Conservation (phyloP, 2,329 filamentous ascomycete species). For the Raffaelea deltoideospora region DNA sequence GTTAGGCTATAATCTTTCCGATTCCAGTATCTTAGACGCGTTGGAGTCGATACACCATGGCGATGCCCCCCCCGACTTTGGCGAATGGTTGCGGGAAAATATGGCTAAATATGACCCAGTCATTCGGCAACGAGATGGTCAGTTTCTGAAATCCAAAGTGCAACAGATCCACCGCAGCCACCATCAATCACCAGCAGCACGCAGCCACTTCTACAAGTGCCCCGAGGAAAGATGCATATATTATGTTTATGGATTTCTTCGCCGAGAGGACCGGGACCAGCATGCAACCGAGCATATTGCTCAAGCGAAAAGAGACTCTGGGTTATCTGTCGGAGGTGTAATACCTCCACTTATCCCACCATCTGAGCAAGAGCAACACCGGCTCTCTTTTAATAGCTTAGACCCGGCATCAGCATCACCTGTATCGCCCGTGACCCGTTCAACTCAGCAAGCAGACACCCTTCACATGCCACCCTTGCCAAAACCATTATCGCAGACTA, state of each 20-base stretch:
- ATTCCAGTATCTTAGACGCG: constrained; percentile 22
- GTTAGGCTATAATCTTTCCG: constrained; percentile 27
- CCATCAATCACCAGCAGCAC: neutral
- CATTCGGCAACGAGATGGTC: constrained; percentile 22
- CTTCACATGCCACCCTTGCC: constrained; percentile 21
- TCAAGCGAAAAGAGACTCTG: constrained; percentile 28
- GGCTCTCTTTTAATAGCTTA: neutral
- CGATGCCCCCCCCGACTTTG: constrained; percentile 31
- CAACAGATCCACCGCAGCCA: neutral
- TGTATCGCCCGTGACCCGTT: constrained; percentile 15
- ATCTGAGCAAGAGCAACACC: constrained; percentile 5
- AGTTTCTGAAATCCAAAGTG: constrained; percentile 19
- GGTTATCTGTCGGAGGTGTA: constrained; percentile 23
- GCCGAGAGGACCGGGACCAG: constrained; percentile 32
- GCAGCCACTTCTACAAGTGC: constrained; percentile 33
- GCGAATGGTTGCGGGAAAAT: constrained; percentile 37
- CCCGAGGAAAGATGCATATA: constrained; percentile 38
- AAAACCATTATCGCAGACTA: constrained; percentile 17
- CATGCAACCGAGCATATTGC: constrained; percentile 32
- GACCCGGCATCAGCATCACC: constrained; percentile 11
- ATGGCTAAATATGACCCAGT: constrained; percentile 32
- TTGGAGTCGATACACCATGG: constrained; percentile 21
- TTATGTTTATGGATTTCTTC: constrained; percentile 42
- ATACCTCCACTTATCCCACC: constrained; percentile 17
- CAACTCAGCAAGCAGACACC: constrained; percentile 11